Evolutionary conservation across 1,139 yeast genomes (phyloP).

Genomic region (Pneumocystis canis): DNA sequence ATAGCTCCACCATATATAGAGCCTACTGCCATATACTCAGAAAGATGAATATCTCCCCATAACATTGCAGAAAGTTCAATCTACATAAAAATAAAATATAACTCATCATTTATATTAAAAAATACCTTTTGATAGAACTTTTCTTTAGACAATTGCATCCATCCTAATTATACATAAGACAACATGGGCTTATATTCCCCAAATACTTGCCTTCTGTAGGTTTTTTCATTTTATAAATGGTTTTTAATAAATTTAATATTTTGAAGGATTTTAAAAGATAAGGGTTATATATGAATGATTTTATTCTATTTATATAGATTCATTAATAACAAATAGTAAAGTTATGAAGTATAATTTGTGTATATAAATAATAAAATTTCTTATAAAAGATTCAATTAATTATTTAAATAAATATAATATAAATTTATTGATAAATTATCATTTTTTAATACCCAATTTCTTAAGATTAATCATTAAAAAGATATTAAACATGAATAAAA

Average conservation of each 20-base stretch:
- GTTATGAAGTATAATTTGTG: too few species aligned
- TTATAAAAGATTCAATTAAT: too few species aligned
- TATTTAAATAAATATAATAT: too few species aligned
- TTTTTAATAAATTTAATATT: neutral
- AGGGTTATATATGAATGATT: neutral
- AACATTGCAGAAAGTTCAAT: constrained; percentile 22
- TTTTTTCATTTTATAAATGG: neutral
- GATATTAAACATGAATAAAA: too few species aligned
- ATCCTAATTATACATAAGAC: neutral
- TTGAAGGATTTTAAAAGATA: neutral
- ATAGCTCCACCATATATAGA: constrained; percentile 35
- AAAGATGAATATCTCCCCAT: constrained; percentile 20
- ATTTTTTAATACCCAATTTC: too few species aligned
- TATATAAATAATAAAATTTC: too few species aligned
- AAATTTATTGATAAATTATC: too few species aligned
- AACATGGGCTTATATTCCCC: neutral
- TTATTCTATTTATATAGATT: too few species aligned
- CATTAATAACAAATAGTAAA: too few species aligned
- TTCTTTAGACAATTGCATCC: neutral
- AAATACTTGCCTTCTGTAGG: neutral
- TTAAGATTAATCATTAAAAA: too few species aligned
- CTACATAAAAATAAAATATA: constrained; percentile 18
- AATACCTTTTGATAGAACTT: neutral
- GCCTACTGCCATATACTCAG: constrained; percentile 26
- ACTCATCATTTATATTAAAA: neutral